These are phyloP conservation scores for Nicotiana noctiflora DNA, from an alignment of 257 asterid species.

Conservation along the genomic window DNA sequence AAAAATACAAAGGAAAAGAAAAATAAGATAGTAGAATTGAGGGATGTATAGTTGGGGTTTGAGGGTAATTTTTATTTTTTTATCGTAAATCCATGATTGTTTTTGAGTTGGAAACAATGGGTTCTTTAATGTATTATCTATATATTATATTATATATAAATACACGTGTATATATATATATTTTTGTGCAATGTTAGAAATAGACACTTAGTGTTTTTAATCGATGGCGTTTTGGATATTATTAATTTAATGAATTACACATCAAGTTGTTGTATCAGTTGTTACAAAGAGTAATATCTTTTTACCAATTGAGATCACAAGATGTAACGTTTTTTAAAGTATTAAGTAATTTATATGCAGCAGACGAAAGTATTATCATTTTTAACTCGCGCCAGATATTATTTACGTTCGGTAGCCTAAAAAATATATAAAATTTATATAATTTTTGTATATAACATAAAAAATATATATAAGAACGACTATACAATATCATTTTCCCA, in stretches of 20 bases:
- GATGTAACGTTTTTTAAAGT: background rate
- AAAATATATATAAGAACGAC: too few species aligned
- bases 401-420: too few species aligned
- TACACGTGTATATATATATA: background rate
- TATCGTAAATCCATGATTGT: background rate
- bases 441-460: too few species aligned
- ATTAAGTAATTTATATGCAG: too few species aligned
- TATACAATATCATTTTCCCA: too few species aligned
- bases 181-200: background rate
- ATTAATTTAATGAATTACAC: background rate
- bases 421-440: too few species aligned
- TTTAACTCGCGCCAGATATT: too few species aligned
- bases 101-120: slow-evolving; percentile 4
- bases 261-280: background rate
- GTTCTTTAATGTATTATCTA: background rate
- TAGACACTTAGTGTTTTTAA: background rate
- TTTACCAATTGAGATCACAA: background rate
- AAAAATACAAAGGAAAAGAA: background rate
- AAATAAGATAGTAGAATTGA: slow-evolving; percentile 5
- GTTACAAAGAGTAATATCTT: background rate
- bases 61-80: background rate
- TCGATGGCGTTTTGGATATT: background rate
- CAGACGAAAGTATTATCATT: too few species aligned
- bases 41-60: background rate
- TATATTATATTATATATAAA: background rate